A percentile compares a stretch with the other conserved stretches of the same genome.
phyloP scores from a whole-genome alignment of 2,329 filamentous ascomycete genomes.

The Penicillium aurantiogriseum region DNA sequence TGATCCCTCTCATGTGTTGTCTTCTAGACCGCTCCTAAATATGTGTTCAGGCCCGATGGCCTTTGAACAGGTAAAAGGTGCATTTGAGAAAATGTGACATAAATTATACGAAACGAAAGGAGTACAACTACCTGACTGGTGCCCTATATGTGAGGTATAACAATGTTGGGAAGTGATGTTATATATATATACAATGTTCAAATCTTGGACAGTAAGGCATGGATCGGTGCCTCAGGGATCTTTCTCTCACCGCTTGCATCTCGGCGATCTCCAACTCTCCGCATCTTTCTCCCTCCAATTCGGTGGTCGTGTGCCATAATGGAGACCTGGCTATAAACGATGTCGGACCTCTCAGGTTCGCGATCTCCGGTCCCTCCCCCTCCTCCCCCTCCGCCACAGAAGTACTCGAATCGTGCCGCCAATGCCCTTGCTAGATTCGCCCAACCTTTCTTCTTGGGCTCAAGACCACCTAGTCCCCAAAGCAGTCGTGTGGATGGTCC shows the following conservation, averaged over 20 bases:
- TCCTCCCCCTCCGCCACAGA: constrained; percentile 36
- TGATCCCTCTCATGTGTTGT: constrained; percentile 12
- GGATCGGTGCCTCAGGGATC: constrained; percentile 8
- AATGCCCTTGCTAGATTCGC: constrained; percentile 53
- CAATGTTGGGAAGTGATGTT: not conserved
- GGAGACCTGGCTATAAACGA: constrained; percentile 23
- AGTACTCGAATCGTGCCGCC: constrained; percentile 47
- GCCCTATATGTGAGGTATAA: not conserved
- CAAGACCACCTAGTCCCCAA: constrained; percentile 54
- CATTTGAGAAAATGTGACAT: not conserved
- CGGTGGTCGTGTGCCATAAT: constrained; percentile 29
- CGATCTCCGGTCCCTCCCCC: constrained; percentile 36
- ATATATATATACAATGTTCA: not conserved
- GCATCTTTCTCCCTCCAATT: constrained; percentile 16
- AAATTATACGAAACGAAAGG: not conserved
- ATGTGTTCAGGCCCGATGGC: constrained; percentile 9
- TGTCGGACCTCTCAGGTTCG: constrained; percentile 30
- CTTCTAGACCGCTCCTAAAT: constrained; percentile 13
- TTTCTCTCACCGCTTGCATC: constrained; percentile 7
- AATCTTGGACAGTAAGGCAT: not conserved
- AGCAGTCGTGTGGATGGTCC: constrained; percentile 31
- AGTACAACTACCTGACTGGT: not conserved
- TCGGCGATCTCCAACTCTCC: constrained; percentile 5
- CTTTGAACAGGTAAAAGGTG: not conserved
- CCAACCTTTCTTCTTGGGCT: constrained; percentile 55